A percentile compares a stretch with the other conserved stretches of the same genome.
Evolutionary conservation across 306 rosid species (phyloP).

Genomic region (barrel medic (Medicago truncatula)): MtrunA17r5.0-ANR NC_053048.1:25795501-25796000

Average conservation of each 20-base stretch:
- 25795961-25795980: too few relatives aligned
- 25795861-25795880: background rate
- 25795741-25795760: background rate
- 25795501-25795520: constrained; percentile 2
- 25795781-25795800: background rate
- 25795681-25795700: background rate
- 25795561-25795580: background rate
- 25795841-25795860: background rate
- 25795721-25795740: background rate
- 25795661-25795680: background rate
- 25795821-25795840: background rate
- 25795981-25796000: too few relatives aligned
- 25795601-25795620: background rate
- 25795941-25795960: too few relatives aligned
- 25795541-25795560: background rate
- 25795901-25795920: too few relatives aligned
- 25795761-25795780: constrained; percentile 5
- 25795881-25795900: background rate
- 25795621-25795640: background rate
- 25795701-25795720: background rate
- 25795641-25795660: background rate
- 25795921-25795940: too few relatives aligned
- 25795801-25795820: background rate
- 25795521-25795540: background rate
- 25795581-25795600: background rate